These are phyloP conservation scores for Talaromyces stipitatus DNA, from an alignment of 495 filamentous ascomycete species.

Conservation along the genomic window DNA sequence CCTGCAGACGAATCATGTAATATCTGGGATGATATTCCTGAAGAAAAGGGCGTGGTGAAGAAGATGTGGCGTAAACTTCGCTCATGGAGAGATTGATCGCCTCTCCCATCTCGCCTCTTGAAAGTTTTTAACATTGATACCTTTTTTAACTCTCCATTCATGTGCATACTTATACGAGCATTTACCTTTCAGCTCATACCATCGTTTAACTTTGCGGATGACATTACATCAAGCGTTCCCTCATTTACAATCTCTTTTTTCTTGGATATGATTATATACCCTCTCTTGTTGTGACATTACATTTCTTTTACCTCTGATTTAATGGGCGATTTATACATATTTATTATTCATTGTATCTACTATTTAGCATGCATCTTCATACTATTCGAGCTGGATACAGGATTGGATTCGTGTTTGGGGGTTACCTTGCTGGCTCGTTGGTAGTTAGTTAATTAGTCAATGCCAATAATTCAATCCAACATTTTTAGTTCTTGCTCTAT, in stretches of 20 bases:
- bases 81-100: slow-evolving; percentile 15
- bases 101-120: neutral
- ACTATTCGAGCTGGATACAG: too few species aligned
- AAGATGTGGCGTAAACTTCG: slow-evolving; percentile 48
- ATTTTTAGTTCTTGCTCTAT: too few species aligned
- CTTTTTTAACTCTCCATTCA: slow-evolving; percentile 7
- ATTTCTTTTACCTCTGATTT: neutral
- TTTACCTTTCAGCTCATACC: neutral
- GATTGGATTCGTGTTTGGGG: too few species aligned
- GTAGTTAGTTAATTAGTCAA: too few species aligned
- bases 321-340: neutral
- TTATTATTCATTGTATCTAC: neutral
- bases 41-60: slow-evolving; percentile 40
- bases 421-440: too few species aligned
- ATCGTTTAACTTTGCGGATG: neutral
- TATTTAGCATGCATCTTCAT: neutral
- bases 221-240: neutral
- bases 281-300: neutral
- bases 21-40: slow-evolving; percentile 35
- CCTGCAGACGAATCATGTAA: slow-evolving; percentile 35
- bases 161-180: neutral
- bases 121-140: neutral
- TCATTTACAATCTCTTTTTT: slow-evolving; percentile 4
- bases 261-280: slow-evolving; percentile 1
- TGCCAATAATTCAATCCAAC: too few species aligned